These are phyloP conservation scores for Kappamyces sp. DNA, from an alignment of 192 early-diverging fungal genomes.

Conservation along the genomic window DNA sequence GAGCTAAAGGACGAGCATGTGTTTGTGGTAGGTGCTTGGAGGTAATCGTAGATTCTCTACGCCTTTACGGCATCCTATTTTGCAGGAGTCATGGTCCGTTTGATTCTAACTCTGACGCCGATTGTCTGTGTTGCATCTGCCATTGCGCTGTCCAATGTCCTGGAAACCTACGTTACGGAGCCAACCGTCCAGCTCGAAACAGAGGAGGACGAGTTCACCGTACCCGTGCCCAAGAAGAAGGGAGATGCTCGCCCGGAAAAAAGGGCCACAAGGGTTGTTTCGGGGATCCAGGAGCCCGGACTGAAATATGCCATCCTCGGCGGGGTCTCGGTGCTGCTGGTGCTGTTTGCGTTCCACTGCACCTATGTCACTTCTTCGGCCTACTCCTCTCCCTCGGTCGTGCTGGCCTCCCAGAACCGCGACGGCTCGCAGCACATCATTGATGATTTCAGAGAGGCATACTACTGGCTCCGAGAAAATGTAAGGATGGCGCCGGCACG, in stretches of 20 bases:
- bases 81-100: slow-evolving; percentile 99
- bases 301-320: slow-evolving; percentile 44
- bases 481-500: neutral
- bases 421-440: slow-evolving; percentile 96
- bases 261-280: slow-evolving; percentile 8
- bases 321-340: slow-evolving; percentile 60
- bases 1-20: slow-evolving; percentile 94
- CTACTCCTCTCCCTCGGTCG: slow-evolving; percentile 98
- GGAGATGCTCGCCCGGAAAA: slow-evolving; percentile 2
- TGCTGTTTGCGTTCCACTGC: slow-evolving; percentile 94
- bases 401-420: slow-evolving; percentile 75
- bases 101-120: slow-evolving; percentile 97
- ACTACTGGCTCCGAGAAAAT: slow-evolving; percentile 99
- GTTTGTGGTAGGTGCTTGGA: slow-evolving; percentile 56
- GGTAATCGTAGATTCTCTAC: slow-evolving; percentile 69
- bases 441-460: slow-evolving; percentile 99
- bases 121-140: slow-evolving; percentile 93
- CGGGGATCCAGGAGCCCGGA: slow-evolving; percentile 10
- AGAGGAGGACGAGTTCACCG: no score
- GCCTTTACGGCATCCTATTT: slow-evolving; percentile 98
- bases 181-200: slow-evolving; percentile 4
- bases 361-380: slow-evolving; percentile 97
- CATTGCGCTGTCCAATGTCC: slow-evolving; percentile 78
- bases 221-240: no score
- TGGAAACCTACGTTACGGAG: slow-evolving; percentile 76